Base-by-base conservation (phyloP, 768 basidiomycete species). In the Tylopilus subfusipes region DNA sequence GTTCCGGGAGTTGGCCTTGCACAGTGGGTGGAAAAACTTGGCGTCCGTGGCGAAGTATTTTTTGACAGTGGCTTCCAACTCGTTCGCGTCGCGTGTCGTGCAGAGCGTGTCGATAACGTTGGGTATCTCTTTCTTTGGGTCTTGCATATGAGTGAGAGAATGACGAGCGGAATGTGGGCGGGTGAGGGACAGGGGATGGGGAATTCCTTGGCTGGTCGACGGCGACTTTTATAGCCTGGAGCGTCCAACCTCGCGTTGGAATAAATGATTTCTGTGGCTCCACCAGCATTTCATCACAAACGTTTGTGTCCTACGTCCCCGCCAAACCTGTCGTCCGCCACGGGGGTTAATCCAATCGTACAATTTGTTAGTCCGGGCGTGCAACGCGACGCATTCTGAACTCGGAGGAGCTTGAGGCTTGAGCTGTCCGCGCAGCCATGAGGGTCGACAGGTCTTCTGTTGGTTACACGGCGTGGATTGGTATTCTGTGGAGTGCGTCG, bases 21-120 rank as follows among this genome's bases (percentile, higher is more conserved):
- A 85, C 25, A 86, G 53, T 0, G 85, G 83, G 65, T 87, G 84
- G 38, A 73, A 76, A 64, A 87, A 82, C 3, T 71, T 75, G 24
- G 81, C 83, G 56, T 87, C 78, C 4, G 72, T 67, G 5, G 76
- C 73, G 67, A 82, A 82, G 61, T 82, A 85, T 44, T 72, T 77
- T 13, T 63, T 64, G 16, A 85, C 63, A 0, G 81, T 70, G 10
- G 68, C 65, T 55, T 76, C 74, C 59, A 86, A 79, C 3, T 76
- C 66, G 33, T 80, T 75, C 0, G 83, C 80, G 22, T 78, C 76
- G 24, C 71, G 64, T 0, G 82, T 75, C 13, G 78, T 73, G 16
- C 79, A 78, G 16, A 86, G 64, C 21, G 73, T 72, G 7, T 63
- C 58, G 39, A 83, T 70, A 6, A 85, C 76, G 4, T 54, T 50